Percentiles rank a stretch among this genome's conserved stretches.
phyloP scores from a whole-genome alignment of 257 asterid genomes.

The Solanum tacnaense region DNA sequence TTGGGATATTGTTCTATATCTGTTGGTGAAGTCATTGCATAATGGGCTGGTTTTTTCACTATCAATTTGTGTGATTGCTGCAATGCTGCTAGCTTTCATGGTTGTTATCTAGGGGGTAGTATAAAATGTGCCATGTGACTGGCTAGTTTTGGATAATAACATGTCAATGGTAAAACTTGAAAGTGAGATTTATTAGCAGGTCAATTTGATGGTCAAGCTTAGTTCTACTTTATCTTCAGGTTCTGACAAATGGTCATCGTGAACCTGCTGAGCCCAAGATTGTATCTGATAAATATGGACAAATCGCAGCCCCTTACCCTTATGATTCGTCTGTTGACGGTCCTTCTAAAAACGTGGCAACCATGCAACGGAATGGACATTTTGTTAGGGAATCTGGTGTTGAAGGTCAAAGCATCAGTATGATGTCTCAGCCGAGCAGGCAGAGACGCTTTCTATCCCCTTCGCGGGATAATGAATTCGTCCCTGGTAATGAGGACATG shows the following conservation, averaged over 20 bases:
- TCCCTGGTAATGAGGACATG: constrained; percentile 19
- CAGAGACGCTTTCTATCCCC: constrained; percentile 22
- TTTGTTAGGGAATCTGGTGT: constrained; percentile 45
- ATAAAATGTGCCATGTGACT: not conserved
- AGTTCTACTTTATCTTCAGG: constrained; percentile 9
- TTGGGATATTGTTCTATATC: not conserved
- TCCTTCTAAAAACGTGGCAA: constrained; percentile 29
- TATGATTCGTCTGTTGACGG: constrained; percentile 22
- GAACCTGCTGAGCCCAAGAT: constrained; percentile 23
- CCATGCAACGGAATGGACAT: constrained; percentile 53
- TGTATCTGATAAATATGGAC: constrained; percentile 25
- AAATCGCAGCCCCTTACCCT: constrained; percentile 17
- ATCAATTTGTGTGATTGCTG: not conserved
- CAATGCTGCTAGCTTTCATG: not conserved
- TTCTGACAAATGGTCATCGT: constrained; percentile 15
- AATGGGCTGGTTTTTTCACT: not conserved
- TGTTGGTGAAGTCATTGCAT: not conserved
- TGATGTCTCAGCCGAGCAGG: constrained; percentile 22
- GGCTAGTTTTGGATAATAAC: not conserved
- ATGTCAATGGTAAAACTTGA: not conserved
- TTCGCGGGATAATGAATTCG: constrained; percentile 11
- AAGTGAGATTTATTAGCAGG: not conserved
- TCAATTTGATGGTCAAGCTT: not conserved
- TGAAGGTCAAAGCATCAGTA: constrained; percentile 40
- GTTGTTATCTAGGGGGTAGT: not conserved